phyloP scores from a whole-genome alignment of 2,329 filamentous ascomycete genomes.

The Verticillium zaregamsianum region DNA sequence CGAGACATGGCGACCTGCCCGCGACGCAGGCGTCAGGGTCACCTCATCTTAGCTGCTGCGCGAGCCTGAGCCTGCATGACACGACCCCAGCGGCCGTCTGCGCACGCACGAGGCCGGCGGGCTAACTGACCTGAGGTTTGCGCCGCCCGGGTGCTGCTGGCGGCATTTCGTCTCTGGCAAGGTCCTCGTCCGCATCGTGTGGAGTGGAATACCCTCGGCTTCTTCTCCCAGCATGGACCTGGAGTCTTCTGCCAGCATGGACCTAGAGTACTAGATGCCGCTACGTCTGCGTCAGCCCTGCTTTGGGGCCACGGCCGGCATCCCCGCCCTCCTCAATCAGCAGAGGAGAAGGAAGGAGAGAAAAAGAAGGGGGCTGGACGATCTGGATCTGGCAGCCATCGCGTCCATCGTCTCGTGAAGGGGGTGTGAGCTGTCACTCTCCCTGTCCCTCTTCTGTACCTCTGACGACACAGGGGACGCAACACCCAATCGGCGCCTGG shows the following conservation, averaged over 20 bases:
- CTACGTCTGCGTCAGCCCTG: neutral
- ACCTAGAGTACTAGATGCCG: neutral
- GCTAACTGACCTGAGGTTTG: neutral
- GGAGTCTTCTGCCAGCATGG: too few species aligned
- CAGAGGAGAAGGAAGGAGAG: neutral
- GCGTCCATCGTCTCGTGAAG: neutral
- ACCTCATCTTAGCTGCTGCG: neutral
- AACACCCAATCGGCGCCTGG: neutral
- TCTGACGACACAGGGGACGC: neutral
- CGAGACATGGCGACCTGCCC: neutral
- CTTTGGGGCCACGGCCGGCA: neutral
- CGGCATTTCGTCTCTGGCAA: neutral
- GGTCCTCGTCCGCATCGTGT: neutral
- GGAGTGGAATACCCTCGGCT: too few species aligned
- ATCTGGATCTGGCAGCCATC: neutral
- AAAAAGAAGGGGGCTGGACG: constrained; percentile 3
- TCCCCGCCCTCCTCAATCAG: neutral
- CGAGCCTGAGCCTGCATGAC: neutral
- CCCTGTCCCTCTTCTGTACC: neutral
- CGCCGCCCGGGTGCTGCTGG: neutral
- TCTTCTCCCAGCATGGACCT: too few species aligned
- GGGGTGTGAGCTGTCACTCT: constrained; percentile 1
- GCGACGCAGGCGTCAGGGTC: constrained; percentile 1
- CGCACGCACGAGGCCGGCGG: neutral
- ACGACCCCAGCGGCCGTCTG: neutral